Evolutionary conservation across 306 rosid genomes (phyloP).

Genomic region (Argentina anserina): DNA sequence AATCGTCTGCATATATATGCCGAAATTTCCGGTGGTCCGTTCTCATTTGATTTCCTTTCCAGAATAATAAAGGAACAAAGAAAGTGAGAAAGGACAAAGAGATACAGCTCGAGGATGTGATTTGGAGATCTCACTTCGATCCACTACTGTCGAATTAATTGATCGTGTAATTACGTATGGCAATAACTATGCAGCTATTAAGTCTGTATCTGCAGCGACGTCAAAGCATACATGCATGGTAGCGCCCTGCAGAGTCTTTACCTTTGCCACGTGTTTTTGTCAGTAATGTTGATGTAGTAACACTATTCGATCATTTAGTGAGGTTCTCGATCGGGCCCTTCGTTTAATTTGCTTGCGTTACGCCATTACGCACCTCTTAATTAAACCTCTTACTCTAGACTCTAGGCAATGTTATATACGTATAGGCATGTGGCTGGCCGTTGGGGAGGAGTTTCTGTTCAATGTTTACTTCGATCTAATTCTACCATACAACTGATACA

Average conservation of each 20-base stretch:
- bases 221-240: background rate
- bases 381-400: too few relatives aligned
- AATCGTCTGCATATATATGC: background rate
- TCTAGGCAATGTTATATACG: too few relatives aligned
- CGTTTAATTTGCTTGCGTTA: too few relatives aligned
- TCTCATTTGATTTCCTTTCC: background rate
- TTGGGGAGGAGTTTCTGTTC: too few relatives aligned
- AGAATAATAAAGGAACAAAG: background rate
- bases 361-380: too few relatives aligned
- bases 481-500: too few relatives aligned
- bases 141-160: background rate
- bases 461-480: too few relatives aligned
- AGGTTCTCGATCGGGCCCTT: too few relatives aligned
- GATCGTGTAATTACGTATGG: background rate
- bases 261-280: background rate
- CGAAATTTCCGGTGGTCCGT: background rate
- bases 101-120: background rate
- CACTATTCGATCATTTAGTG: too few relatives aligned
- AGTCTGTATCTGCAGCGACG: background rate
- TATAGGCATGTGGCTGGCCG: too few relatives aligned
- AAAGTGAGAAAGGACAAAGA: background rate
- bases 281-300: too few relatives aligned
- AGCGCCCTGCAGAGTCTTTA: background rate
- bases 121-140: background rate
- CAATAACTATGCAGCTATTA: background rate